phyloP scores from a whole-genome alignment of 2,329 filamentous ascomycete species.

The Tympanopsis confertula region DNA sequence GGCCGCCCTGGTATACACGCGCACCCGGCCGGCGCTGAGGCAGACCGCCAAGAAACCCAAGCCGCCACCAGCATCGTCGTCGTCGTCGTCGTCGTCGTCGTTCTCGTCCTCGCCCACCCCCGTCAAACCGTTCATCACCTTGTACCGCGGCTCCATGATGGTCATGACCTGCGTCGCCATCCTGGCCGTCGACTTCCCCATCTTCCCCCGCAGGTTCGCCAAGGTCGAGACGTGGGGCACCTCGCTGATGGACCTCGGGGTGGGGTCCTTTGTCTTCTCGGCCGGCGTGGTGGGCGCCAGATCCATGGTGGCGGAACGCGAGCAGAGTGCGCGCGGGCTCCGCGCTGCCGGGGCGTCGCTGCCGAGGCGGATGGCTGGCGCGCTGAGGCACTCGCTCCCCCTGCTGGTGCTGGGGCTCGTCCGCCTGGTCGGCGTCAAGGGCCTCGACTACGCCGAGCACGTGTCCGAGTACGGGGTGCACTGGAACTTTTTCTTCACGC shows the following conservation, averaged over 20 bases:
- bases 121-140: slow-evolving; percentile 82
- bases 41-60: slow-evolving; percentile 21
- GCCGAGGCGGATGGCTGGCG: slow-evolving; percentile 45
- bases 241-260: slow-evolving; percentile 95
- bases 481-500: slow-evolving; percentile 99
- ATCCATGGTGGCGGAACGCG: slow-evolving; percentile 60
- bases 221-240: slow-evolving; percentile 99
- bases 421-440: slow-evolving; percentile 80
- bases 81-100: slow-evolving; percentile 26
- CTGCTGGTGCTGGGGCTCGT: slow-evolving; percentile 70
- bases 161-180: slow-evolving; percentile 81
- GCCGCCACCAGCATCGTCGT: slow-evolving; percentile 19
- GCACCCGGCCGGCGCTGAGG: slow-evolving; percentile 30
- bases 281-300: slow-evolving; percentile 83
- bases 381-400: slow-evolving; percentile 72
- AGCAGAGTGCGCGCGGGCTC: slow-evolving; percentile 24
- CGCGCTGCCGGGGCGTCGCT: slow-evolving; percentile 32
- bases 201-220: slow-evolving; percentile 88
- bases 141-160: slow-evolving; percentile 85
- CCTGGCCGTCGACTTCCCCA: slow-evolving; percentile 86
- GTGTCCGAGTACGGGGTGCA: slow-evolving; percentile 96
- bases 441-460: slow-evolving; percentile 90
- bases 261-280: slow-evolving; percentile 94
- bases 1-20: slow-evolving; percentile 56
- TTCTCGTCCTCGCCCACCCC: slow-evolving; percentile 29